Percentiles rank a stretch among this genome's conserved stretches.
Evolutionary conservation across 108 stramenopile genomes (phyloP).

Genomic region (Aurantiochytrium sp.): DNA sequence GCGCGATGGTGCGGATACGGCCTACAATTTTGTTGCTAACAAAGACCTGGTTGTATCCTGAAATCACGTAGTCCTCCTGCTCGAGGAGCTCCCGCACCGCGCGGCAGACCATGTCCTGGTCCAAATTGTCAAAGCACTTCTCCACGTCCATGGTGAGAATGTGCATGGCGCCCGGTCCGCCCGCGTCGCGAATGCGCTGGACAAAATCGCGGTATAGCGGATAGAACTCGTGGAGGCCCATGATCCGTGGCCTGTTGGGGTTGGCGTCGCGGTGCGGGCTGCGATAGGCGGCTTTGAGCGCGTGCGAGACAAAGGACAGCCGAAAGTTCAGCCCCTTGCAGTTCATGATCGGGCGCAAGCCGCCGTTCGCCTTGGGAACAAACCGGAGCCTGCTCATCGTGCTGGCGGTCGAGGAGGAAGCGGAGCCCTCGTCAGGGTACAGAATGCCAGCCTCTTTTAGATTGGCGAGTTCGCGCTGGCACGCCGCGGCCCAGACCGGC

Average conservation of each 20-base stretch:
- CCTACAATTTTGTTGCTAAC: background rate
- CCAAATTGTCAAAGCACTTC: background rate
- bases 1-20: background rate
- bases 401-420: background rate
- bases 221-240: background rate
- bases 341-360: constrained; percentile 19
- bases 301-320: constrained; percentile 1
- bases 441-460: background rate
- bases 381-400: background rate
- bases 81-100: background rate
- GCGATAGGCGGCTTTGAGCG: background rate
- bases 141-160: constrained; percentile 1
- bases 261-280: background rate
- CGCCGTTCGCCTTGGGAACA: background rate
- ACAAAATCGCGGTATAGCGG: background rate
- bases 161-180: background rate
- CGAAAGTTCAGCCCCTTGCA: background rate
- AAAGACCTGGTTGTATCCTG: background rate
- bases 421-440: background rate
- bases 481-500: background rate
- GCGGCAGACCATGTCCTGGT: background rate
- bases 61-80: background rate
- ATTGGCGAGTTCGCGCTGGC: background rate
- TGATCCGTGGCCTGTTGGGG: background rate
- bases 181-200: background rate